These are phyloP conservation scores for Globisporangium acanthophoron DNA, from an alignment of 352 stramenopile species.

Conservation along the genomic window DNA sequence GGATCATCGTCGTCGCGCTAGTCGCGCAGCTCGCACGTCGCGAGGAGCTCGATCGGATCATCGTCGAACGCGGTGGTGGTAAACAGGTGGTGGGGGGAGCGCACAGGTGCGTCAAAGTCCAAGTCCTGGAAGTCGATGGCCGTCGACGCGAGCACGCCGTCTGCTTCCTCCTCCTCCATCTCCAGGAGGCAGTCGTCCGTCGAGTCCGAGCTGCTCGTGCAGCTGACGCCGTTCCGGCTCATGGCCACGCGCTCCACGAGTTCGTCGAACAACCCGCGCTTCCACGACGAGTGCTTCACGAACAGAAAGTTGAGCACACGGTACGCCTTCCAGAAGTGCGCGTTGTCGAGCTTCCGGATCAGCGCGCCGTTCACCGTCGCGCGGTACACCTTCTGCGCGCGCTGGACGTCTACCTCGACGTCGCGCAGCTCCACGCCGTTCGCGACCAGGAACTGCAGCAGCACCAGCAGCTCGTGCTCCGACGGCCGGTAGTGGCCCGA, in stretches of 20 bases:
- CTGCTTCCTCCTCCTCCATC: constrained; percentile 38
- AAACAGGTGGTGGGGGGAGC: not conserved
- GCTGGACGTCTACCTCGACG: constrained; percentile 94
- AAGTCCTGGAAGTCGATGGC: constrained; percentile 13
- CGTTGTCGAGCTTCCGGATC: constrained; percentile 80
- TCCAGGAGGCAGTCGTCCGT: constrained; percentile 44
- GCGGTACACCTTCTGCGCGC: constrained; percentile 94
- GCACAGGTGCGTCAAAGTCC: constrained; percentile 1
- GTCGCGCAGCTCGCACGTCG: constrained; percentile 25
- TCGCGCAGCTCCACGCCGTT: constrained; percentile 86
- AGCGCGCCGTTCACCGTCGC: constrained; percentile 64
- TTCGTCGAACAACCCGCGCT: constrained; percentile 70
- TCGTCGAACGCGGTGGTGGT: constrained; percentile 22
- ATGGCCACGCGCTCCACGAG: constrained; percentile 61
- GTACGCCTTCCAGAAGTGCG: constrained; percentile 80
- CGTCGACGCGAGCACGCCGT: constrained; percentile 18
- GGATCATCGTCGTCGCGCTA: constrained; percentile 3
- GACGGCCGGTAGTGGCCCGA: constrained; percentile 96
- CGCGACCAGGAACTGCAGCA: constrained; percentile 92
- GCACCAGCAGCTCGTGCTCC: constrained; percentile 92
- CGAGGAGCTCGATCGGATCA: constrained; percentile 25
- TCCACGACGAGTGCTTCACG: constrained; percentile 71
- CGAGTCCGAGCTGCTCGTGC: constrained; percentile 26
- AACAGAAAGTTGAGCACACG: constrained; percentile 71
- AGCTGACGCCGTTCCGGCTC: constrained; percentile 37